Percentiles rank a stretch among this genome's conserved stretches.
phyloP scores from a whole-genome alignment of 495 filamentous ascomycete genomes.

The Penicillium waksmanii region DNA sequence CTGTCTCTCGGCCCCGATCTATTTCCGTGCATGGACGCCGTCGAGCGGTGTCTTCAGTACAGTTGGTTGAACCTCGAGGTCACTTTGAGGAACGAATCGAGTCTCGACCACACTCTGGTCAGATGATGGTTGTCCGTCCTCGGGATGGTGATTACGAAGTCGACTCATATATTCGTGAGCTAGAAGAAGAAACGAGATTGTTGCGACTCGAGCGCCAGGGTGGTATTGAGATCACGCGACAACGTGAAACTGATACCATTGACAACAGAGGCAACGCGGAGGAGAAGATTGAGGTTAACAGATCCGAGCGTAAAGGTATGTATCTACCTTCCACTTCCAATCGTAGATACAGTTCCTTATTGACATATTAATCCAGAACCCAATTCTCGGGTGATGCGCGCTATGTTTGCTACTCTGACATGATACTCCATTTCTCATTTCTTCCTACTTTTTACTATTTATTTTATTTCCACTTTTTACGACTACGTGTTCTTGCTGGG shows the following conservation, averaged over 20 bases:
- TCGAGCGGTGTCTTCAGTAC: conserved; percentile 39
- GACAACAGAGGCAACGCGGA: conserved; percentile 52
- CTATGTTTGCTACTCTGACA: conserved; percentile 78
- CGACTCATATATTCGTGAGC: conserved; percentile 57
- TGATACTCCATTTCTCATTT: conserved; percentile 31
- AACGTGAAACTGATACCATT: conserved; percentile 47
- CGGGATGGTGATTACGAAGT: conserved; percentile 58
- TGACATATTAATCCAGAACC: conserved; percentile 53
- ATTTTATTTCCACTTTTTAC: not conserved
- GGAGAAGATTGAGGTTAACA: conserved; percentile 62
- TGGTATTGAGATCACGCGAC: conserved; percentile 47
- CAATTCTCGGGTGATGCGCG: conserved; percentile 65
- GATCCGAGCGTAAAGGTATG: conserved; percentile 88
- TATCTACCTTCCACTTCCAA: not conserved
- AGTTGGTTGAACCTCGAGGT: conserved; percentile 33
- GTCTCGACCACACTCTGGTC: conserved; percentile 53
- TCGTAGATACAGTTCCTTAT: conserved; percentile 46
- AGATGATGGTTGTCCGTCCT: conserved; percentile 59
- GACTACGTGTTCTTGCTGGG: not conserved
- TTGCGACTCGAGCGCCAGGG: conserved; percentile 49
- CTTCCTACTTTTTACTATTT: not conserved
- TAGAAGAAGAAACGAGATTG: conserved; percentile 55
- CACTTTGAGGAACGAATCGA: conserved; percentile 42
- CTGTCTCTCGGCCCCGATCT: conserved; percentile 40
- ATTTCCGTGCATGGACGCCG: conserved; percentile 42